Conservation (phyloP, 805 yeast genomes). For the Saccharomyces kudriavzevii region DNA sequence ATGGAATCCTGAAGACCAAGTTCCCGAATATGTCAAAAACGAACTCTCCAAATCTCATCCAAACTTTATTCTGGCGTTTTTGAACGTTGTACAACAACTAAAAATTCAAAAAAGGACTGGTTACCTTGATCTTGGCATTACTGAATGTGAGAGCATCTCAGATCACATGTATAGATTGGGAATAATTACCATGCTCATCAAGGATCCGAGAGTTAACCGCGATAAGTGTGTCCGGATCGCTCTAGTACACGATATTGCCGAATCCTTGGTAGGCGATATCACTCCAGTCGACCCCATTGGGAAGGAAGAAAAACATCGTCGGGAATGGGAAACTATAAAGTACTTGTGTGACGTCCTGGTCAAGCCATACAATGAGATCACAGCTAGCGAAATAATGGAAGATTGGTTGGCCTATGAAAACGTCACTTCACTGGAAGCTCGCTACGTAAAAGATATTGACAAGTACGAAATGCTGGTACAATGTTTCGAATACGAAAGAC, state of each 20-base stretch:
- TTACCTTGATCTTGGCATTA: conserved; percentile 64
- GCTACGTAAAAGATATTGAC: conserved; percentile 88
- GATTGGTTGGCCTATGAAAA: conserved; percentile 88
- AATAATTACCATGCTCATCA: conserved; percentile 62
- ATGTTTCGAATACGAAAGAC: conserved; percentile 76
- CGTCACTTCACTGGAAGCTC: conserved; percentile 71
- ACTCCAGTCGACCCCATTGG: conserved; percentile 71
- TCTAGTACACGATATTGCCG: conserved; percentile 89
- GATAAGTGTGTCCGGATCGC: conserved; percentile 78
- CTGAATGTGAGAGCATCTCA: conserved; percentile 55
- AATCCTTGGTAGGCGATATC: conserved; percentile 87
- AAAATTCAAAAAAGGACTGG: conserved; percentile 86
- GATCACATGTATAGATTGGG: conserved; percentile 97
- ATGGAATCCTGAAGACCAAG: background rate
- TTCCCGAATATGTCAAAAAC: background rate
- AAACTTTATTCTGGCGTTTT: conserved; percentile 48
- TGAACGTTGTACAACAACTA: conserved; percentile 61
- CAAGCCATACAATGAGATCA: conserved; percentile 51
- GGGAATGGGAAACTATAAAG: conserved; percentile 67
- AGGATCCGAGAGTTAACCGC: conserved; percentile 44
- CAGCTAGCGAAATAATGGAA: conserved; percentile 56
- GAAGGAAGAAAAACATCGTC: conserved; percentile 73
- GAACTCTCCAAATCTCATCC: conserved; percentile 11
- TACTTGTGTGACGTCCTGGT: conserved; percentile 54
- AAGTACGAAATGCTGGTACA: conserved; percentile 80